Conservation (phyloP, 2,329 filamentous ascomycete genomes). For the Nigrospora sphaerica region DNA sequence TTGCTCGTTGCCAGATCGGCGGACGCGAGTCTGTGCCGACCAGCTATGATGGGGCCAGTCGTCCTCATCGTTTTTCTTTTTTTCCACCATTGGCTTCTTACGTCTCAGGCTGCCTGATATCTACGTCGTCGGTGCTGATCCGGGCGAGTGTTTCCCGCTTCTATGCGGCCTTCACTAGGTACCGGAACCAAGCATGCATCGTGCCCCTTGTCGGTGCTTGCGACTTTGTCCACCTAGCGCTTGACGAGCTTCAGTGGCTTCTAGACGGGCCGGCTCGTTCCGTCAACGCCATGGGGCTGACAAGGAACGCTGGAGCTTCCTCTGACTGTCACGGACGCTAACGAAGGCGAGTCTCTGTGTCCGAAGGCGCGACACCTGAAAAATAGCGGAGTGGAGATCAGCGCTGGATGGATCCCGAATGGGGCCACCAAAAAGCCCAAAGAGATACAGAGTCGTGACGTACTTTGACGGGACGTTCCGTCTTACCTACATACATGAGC, state of each 20-base stretch:
- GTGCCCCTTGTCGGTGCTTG: conserved; percentile 14
- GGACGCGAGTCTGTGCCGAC: conserved; percentile 5
- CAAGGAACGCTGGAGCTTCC: conserved; percentile 16
- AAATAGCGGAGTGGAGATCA: no score
- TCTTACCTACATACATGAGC: no score
- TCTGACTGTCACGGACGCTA: conserved; percentile 17
- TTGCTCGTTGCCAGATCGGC: no score
- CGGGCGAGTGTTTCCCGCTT: conserved; percentile 25
- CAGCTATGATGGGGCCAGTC: conserved; percentile 14
- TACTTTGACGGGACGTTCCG: no score
- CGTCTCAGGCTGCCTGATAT: conserved; percentile 17
- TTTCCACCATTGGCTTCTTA: conserved; percentile 16
- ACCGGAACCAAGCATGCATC: conserved; percentile 15
- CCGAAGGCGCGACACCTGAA: conserved; percentile 4
- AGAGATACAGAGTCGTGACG: no score
- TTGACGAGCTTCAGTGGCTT: conserved; percentile 20
- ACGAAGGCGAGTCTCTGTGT: conserved; percentile 18
- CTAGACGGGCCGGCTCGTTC: conserved; percentile 20
- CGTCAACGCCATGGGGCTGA: conserved; percentile 14
- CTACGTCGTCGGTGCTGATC: conserved; percentile 20
- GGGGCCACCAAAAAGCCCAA: no score
- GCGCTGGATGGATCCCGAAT: no score
- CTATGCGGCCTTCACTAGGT: conserved; percentile 15
- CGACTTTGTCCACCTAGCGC: conserved; percentile 18
- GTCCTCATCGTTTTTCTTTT: conserved; percentile 13